A percentile compares a stretch with the other conserved stretches of the same genome.
Conservation (phyloP, 495 filamentous ascomycete genomes). For the Penicillium canescens region DNA sequence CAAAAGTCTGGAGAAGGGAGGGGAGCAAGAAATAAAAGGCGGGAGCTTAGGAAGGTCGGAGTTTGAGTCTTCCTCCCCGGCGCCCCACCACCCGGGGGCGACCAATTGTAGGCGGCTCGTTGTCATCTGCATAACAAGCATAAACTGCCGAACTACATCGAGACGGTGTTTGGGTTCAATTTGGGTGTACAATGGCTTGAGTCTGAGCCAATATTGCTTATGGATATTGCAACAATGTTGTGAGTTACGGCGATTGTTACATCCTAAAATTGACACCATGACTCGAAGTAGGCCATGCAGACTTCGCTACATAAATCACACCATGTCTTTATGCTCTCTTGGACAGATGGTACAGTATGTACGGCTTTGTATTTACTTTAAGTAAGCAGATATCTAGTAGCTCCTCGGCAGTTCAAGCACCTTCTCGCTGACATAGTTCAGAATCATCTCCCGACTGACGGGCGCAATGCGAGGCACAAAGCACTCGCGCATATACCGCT, state of each 20-base stretch:
- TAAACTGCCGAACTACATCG: not conserved
- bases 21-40: conserved; percentile 22
- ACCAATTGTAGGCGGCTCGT: not conserved
- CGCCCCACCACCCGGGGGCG: conserved; percentile 3
- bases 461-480: conserved; percentile 76
- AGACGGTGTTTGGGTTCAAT: no score
- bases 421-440: conserved; percentile 78
- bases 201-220: no score
- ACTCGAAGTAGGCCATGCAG: no score
- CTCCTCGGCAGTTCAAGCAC: conserved; percentile 56
- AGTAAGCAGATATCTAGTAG: conserved; percentile 33
- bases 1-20: conserved; percentile 15
- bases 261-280: no score
- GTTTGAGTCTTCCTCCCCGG: conserved; percentile 27
- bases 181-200: no score
- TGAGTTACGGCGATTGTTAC: no score
- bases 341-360: not conserved
- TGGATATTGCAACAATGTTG: no score
- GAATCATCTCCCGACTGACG: conserved; percentile 76
- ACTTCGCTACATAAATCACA: no score
- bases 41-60: conserved; percentile 30
- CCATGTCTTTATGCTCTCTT: not conserved
- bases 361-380: no score
- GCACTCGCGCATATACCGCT: conserved; percentile 72
- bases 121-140: not conserved